A percentile compares a stretch with the other conserved stretches of the same genome.
These are phyloP conservation scores for Triticum timopheevii DNA, from an alignment of 176 grass and related monocot species.

Conservation along the genomic window DNA sequence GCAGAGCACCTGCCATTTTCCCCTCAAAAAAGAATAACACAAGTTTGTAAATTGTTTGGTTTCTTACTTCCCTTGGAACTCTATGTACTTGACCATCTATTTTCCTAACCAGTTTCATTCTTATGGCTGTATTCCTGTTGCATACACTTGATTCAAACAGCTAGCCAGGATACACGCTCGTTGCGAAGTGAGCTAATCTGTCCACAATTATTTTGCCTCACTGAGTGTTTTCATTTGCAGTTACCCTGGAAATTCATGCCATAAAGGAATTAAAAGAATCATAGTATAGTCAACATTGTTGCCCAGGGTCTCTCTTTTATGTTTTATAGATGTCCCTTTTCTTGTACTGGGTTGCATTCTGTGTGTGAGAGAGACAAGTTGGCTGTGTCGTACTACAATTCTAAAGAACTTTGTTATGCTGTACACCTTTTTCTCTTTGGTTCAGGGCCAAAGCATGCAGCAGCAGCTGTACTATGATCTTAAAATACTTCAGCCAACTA, in stretches of 20 bases:
- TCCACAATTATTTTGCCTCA: background rate
- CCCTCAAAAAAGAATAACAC: no score
- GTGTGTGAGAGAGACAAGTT: background rate
- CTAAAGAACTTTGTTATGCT: background rate
- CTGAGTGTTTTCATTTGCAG: background rate
- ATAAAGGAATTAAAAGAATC: background rate
- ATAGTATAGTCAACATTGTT: background rate
- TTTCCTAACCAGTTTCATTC: background rate
- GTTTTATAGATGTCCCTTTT: background rate
- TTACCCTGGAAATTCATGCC: background rate
- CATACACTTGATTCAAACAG: background rate
- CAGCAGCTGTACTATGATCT: conserved; percentile 5
- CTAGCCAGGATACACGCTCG: background rate
- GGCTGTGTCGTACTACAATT: background rate
- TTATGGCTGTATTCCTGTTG: background rate
- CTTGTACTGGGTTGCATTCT: background rate
- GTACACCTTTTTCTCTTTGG: background rate
- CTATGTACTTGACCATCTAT: background rate
- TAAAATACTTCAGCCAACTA: conserved; percentile 16
- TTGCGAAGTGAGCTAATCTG: background rate
- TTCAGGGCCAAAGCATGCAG: conserved; percentile 7
- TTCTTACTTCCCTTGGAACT: background rate
- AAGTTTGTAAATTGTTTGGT: background rate
- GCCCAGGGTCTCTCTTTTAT: background rate
- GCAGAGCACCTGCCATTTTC: no score